phyloP scores from a whole-genome alignment of 2,329 filamentous ascomycete genomes.

The Neopestalotiopsis clavispora region DNA sequence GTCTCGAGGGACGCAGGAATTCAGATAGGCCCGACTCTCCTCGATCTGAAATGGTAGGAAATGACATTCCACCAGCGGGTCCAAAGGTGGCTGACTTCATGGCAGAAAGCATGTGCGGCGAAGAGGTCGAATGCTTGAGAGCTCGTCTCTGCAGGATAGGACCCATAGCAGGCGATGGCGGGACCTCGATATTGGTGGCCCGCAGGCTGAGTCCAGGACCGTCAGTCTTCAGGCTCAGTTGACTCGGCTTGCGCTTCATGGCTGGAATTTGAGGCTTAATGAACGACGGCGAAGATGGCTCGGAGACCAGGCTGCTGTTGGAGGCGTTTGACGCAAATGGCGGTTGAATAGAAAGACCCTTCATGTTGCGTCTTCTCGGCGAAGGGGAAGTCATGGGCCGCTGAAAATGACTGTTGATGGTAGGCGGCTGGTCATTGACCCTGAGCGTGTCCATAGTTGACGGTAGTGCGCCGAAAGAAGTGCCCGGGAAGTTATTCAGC shows the following conservation, averaged over 20 bases:
- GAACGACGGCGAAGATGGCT: constrained; percentile 76
- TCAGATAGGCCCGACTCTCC: constrained; percentile 66
- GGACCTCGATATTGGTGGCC: constrained; percentile 55
- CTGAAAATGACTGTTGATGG: constrained; percentile 39
- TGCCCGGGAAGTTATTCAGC: constrained; percentile 69
- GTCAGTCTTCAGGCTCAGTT: constrained; percentile 77
- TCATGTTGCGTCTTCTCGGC: constrained; percentile 79
- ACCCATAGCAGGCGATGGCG: constrained; percentile 59
- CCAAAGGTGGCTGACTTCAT: constrained; percentile 65
- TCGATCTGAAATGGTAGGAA: constrained; percentile 64
- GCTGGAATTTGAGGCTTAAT: constrained; percentile 78
- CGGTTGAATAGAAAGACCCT: constrained; percentile 80
- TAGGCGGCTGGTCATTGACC: constrained; percentile 41
- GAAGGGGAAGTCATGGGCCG: constrained; percentile 72
- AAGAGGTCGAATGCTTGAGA: constrained; percentile 70
- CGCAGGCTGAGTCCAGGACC: constrained; percentile 53
- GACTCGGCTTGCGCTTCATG: constrained; percentile 76
- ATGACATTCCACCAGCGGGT: constrained; percentile 66
- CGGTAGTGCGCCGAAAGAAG: constrained; percentile 56
- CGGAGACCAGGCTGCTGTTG: constrained; percentile 59
- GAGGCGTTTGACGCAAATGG: constrained; percentile 53
- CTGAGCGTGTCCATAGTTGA: constrained; percentile 52
- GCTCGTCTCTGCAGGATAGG: constrained; percentile 67
- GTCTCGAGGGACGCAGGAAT: constrained; percentile 58
- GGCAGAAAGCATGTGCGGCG: constrained; percentile 68